These are phyloP conservation scores for Gnomoniopsis smithogilvyi DNA, from an alignment of 2,329 filamentous ascomycete genomes.

Conservation along the genomic window DNA sequence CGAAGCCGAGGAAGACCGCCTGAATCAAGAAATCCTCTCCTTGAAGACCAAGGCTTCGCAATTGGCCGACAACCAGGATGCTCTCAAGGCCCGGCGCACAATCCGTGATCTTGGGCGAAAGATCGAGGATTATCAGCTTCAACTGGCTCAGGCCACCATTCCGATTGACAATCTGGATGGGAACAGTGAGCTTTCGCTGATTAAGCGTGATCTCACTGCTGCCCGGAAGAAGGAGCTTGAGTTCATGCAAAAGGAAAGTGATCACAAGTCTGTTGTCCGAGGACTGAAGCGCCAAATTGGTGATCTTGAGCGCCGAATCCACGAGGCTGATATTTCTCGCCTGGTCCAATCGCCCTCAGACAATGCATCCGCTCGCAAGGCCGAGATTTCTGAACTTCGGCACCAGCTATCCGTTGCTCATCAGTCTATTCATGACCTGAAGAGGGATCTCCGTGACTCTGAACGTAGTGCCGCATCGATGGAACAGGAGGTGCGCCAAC, in stretches of 20 bases:
- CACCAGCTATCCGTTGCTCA: slow-evolving; percentile 59
- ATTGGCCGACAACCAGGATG: slow-evolving; percentile 50
- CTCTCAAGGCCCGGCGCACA: slow-evolving; percentile 58
- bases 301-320: slow-evolving; percentile 64
- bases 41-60: slow-evolving; percentile 44
- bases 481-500: slow-evolving; percentile 47
- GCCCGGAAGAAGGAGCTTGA: slow-evolving; percentile 65
- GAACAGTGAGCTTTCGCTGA: slow-evolving; percentile 53
- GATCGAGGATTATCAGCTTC: slow-evolving; percentile 49
- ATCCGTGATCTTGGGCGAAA: slow-evolving; percentile 63
- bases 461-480: slow-evolving; percentile 42
- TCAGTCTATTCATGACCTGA: slow-evolving; percentile 55
- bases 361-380: slow-evolving; percentile 50
- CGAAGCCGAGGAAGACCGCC: slow-evolving; percentile 61
- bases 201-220: slow-evolving; percentile 61
- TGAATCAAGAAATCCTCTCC: slow-evolving; percentile 51
- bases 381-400: slow-evolving; percentile 57
- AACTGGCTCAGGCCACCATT: slow-evolving; percentile 31
- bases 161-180: slow-evolving; percentile 32
- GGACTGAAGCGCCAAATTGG: slow-evolving; percentile 62
- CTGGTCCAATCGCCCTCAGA: slow-evolving; percentile 43
- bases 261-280: slow-evolving; percentile 61
- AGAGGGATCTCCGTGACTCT: slow-evolving; percentile 45
- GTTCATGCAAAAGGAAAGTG: slow-evolving; percentile 61
- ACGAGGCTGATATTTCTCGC: slow-evolving; percentile 58